A percentile compares a stretch with the other conserved stretches of the same genome.
phyloP scores from a whole-genome alignment of 495 filamentous ascomycete genomes.

The Neohortaea acidophila region DNA sequence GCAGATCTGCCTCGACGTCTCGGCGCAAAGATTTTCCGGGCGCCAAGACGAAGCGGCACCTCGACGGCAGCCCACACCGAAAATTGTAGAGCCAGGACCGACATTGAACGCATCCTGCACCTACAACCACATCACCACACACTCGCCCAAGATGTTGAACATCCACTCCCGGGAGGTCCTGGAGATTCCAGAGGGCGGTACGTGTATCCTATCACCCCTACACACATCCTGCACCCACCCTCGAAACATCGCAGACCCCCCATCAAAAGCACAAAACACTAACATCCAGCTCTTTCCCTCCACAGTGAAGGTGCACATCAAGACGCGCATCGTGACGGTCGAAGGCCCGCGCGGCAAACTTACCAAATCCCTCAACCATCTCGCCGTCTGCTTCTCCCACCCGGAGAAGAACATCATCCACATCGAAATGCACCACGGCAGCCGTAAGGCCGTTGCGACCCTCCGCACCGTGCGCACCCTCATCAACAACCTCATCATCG shows the following conservation, averaged over 20 bases:
- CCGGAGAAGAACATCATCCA: conserved; percentile 68
- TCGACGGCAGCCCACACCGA: too few relatives aligned
- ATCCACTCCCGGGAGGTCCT: conserved; percentile 93
- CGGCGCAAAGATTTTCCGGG: too few relatives aligned
- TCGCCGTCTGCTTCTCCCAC: conserved; percentile 86
- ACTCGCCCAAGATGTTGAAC: conserved; percentile 73
- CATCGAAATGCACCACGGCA: conserved; percentile 94
- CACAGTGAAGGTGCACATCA: conserved; percentile 88
- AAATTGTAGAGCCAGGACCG: too few relatives aligned
- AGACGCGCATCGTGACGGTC: conserved; percentile 85
- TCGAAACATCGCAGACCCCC: neutral
- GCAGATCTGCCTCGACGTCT: too few relatives aligned
- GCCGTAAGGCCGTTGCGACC: conserved; percentile 91
- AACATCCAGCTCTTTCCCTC: conserved; percentile 19
- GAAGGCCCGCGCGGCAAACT: conserved; percentile 94
- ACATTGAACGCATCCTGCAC: too few relatives aligned
- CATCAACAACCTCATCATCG: conserved; percentile 96
- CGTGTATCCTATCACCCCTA: conserved; percentile 29
- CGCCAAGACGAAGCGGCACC: too few relatives aligned
- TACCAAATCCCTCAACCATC: conserved; percentile 82
- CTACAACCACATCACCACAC: conserved; percentile 4
- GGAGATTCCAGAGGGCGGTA: conserved; percentile 90
- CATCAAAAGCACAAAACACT: conserved; percentile 5
- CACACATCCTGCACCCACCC: neutral
- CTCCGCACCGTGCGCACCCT: conserved; percentile 93